Evolutionary conservation across 2,329 filamentous ascomycete genomes (phyloP).

Genomic region (Knoxdaviesia proteae): DNA sequence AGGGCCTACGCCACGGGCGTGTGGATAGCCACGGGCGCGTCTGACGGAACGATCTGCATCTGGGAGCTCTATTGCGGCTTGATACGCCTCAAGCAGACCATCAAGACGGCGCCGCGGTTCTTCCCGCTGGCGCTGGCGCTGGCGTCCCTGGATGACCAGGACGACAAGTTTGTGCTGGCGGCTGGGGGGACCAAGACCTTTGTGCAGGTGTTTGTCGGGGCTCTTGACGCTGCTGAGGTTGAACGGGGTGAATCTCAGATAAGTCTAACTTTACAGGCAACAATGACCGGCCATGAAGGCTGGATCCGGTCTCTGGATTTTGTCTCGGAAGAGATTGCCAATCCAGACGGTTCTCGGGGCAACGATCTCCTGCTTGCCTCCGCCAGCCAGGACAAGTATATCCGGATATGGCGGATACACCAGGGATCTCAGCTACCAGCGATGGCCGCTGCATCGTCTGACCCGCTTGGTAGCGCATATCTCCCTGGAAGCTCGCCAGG

Average conservation of each 20-base stretch:
- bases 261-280: conserved; percentile 52
- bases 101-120: conserved; percentile 55
- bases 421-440: conserved; percentile 43
- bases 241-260: conserved; percentile 5
- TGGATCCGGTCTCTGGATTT: conserved; percentile 85
- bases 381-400: conserved; percentile 92
- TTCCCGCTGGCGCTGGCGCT: conserved; percentile 65
- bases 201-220: conserved; percentile 59
- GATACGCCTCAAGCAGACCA: conserved; percentile 30
- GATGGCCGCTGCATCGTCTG: conserved; percentile 27
- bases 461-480: conserved; percentile 36
- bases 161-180: conserved; percentile 45
- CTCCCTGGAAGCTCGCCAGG: conserved; percentile 53
- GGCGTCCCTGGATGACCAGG: conserved; percentile 29
- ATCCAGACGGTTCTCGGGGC: conserved; percentile 14
- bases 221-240: conserved; percentile 13
- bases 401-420: conserved; percentile 78
- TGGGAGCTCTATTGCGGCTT: conserved; percentile 26
- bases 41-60: conserved; percentile 50
- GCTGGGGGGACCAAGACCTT: conserved; percentile 65
- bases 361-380: conserved; percentile 65
- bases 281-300: conserved; percentile 73
- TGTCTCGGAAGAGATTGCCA: conserved; percentile 33
- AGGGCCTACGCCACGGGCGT: conserved; percentile 12
- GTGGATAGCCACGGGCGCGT: conserved; percentile 57